Evolutionary conservation across 2,329 filamentous ascomycete genomes (phyloP), one percentile per base, ranked within the genome.

Genomic region (Rasamsonia emersonii): DNA sequence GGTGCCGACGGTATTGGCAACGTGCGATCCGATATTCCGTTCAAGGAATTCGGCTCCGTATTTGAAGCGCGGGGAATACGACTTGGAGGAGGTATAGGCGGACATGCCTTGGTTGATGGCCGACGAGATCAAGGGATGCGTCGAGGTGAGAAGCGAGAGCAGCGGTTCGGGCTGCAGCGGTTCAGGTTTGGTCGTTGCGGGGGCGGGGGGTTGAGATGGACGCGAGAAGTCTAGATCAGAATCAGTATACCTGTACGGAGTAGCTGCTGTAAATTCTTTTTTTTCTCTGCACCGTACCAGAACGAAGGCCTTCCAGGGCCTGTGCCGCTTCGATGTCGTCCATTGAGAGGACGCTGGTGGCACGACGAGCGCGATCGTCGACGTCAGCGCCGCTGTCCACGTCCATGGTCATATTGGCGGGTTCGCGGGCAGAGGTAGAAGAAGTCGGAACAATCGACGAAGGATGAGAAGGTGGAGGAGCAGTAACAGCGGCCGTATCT

Each of bases 31-130:
- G 31, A 94, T 76, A 45, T 85, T 89, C 28, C 84, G 80, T 58
- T 96, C 89, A 13, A 95, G 79, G 47, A 93, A 86, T 54, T 94
- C 86, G 29, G 85, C 89, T 39, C 86, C 77, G n/a, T 83, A 82
- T 56, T 84, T 86, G 53, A 95, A 85, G 2, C 82, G 75, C 0
- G 89, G 86, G 1, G 86, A 93, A 49, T 89, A 93, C 45, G 88
- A 85, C 59, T 96, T 95, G 8, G 84, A 86, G 3, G 74, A 79
- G 17, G 82, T 80, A 55, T 96, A 96, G 1, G 84, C 85, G 1
- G 82, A 86, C 5, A 89, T 73, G 0, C 86, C 89, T 32, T 80
- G 79, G 44, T 84, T 85, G 46, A 93, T 88, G 0, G 86, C 86
- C 17, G 77, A 85, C 7, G 84, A 86, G 10, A 95, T 73, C 39